phyloP scores from a whole-genome alignment of 148 eudicot species.

The Fallopia convolvulus region DNA sequence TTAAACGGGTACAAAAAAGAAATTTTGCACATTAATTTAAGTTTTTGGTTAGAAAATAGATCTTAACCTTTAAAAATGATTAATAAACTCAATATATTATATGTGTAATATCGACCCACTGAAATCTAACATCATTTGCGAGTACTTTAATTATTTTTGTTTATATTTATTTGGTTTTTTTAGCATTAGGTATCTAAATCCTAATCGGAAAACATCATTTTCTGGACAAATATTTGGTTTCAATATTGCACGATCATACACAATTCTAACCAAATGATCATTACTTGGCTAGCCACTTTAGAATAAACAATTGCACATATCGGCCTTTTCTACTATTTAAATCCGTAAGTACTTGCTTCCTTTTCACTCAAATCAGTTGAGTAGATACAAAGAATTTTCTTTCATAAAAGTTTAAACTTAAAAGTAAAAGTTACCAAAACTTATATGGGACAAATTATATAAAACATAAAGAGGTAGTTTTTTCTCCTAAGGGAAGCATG shows the following conservation, averaged over 20 bases:
- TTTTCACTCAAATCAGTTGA: slow-evolving; percentile 29
- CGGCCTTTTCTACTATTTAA: not conserved
- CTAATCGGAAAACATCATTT: not conserved
- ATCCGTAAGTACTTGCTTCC: slow-evolving; percentile 22
- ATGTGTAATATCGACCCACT: no score
- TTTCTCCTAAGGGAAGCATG: slow-evolving; percentile 28
- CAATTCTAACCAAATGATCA: slow-evolving; percentile 22
- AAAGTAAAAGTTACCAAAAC: not conserved
- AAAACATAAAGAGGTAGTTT: slow-evolving; percentile 19
- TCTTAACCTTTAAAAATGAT: no score
- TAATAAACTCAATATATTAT: no score
- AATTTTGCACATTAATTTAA: no score
- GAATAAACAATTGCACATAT: slow-evolving; percentile 19
- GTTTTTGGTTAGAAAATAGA: no score
- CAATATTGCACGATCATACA: not conserved
- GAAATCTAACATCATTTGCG: no score
- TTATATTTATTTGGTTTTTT: no score
- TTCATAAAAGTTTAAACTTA: not conserved
- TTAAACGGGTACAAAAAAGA: no score
- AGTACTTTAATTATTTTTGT: not conserved
- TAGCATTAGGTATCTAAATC: not conserved
- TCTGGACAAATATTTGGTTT: slow-evolving; percentile 12
- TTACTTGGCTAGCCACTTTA: slow-evolving; percentile 14
- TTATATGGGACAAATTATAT: slow-evolving; percentile 10
- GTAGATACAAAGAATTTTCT: slow-evolving; percentile 25